Base-by-base conservation (phyloP, 1,284 basidiomycete genomes). In the Melampsora americana region DNA sequence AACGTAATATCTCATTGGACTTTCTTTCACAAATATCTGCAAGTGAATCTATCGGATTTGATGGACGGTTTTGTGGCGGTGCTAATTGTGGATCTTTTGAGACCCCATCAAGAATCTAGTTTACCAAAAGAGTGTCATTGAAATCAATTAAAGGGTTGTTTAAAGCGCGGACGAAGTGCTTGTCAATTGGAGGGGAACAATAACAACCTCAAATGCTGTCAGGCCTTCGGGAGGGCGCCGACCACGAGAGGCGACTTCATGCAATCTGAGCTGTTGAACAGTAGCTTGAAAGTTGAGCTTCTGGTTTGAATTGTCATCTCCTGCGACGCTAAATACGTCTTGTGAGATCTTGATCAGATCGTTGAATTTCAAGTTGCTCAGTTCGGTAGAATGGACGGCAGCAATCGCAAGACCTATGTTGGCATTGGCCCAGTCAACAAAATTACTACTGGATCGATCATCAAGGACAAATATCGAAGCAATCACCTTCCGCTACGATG, bases 401-500 rank as follows among this genome's bases (percentile, higher is more conserved):
- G 71, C 56, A 5, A 66, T 66, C 14, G 71, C 71, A 46, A 74
- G 64, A 9, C 71, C 71, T 74, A 30, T 26, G 26, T 26, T 23
- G 5, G 23, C 16, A 18, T 28, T 6, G 39, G 18, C 35, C 26
- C 5, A 5, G 23, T 12, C 3, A 16, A 53, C 50, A 53, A 16
- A 53, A 20, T 20, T 53, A 12, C 35, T 53, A 26, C n/a, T 28
- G 6, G 5, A 14, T 60, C 35, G 14, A 53, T 14, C 39, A 16
- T 42, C 18, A 11, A 39, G 48, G 30, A n/a, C 26, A 23, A 16
- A 39, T 30, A 30, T 56, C 14, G 59, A 42, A n/a, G 50, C n/a
- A 59, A 9, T 28, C 23, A 66, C 71, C 71, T 66, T 74, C 71
- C 28, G 64, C 71, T 39, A 74, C 62, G 20, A 74, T 74, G 44